Percentiles rank a stretch among this genome's conserved stretches.
phyloP scores from a whole-genome alignment of 768 basidiomycete species.

The Saitozyma podzolica region DNA sequence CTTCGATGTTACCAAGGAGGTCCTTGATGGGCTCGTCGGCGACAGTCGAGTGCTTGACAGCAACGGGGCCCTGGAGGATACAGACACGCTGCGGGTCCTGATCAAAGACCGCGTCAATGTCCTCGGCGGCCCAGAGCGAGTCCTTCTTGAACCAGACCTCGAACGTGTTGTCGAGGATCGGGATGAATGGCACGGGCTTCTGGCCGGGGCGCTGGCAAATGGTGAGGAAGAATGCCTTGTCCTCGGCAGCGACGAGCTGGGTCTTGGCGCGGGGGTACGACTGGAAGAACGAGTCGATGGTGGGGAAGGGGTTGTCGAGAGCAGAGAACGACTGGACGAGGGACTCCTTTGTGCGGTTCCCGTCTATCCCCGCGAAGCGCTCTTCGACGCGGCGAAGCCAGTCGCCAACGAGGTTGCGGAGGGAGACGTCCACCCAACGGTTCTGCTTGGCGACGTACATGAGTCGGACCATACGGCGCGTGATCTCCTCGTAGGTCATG shows the following conservation, averaged over 20 bases:
- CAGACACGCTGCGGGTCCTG: conserved; percentile 98
- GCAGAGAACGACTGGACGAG: conserved; percentile 77
- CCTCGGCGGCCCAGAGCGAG: conserved; percentile 95
- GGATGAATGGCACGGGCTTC: conserved; percentile 98
- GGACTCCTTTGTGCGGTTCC: conserved; percentile 72
- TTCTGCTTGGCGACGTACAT: conserved; percentile 91
- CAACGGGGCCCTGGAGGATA: conserved; percentile 95
- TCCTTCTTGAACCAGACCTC: conserved; percentile 99
- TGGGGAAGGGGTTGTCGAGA: conserved; percentile 73
- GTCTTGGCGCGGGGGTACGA: conserved; percentile 76
- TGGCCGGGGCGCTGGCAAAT: conserved; percentile 95
- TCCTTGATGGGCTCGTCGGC: conserved; percentile 95
- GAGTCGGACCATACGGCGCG: conserved; percentile 82
- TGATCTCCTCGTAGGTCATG: conserved; percentile 98
- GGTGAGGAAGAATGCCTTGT: conserved; percentile 91
- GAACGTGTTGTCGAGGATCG: conserved; percentile 85
- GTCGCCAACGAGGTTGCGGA: conserved; percentile 92
- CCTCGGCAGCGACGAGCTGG: conserved; percentile 88
- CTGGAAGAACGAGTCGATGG: conserved; percentile 75
- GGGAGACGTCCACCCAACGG: conserved; percentile 88
- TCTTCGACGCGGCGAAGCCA: conserved; percentile 96
- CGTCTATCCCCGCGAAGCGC: conserved; percentile 87
- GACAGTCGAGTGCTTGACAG: conserved; percentile 77
- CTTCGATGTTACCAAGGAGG: conserved; percentile 82
- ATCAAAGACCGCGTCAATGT: conserved; percentile 98